Percentiles rank a stretch among this genome's conserved stretches.
phyloP scores from a whole-genome alignment of 331 rosid species.

The Rosa hybrid region DNA sequence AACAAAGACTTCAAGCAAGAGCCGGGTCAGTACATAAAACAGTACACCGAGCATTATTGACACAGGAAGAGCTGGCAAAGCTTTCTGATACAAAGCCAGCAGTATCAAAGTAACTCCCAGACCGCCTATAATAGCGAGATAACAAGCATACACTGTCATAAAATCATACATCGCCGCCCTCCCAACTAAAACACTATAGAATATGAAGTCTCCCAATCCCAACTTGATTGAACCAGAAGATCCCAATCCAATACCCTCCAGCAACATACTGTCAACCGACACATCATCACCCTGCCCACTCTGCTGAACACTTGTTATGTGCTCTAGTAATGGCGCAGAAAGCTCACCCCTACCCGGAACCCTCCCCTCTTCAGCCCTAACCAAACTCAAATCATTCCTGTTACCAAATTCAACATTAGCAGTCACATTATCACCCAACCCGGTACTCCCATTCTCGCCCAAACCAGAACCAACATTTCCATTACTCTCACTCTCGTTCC shows the following conservation, averaged over 20 bases:
- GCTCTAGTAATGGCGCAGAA: slow-evolving; percentile 58
- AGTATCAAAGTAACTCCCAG: slow-evolving; percentile 85
- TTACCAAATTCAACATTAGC: slow-evolving; percentile 18
- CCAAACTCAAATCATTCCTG: slow-evolving; percentile 35
- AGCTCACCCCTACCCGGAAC: slow-evolving; percentile 47
- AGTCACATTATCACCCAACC: slow-evolving; percentile 22
- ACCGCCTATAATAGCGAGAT: slow-evolving; percentile 97
- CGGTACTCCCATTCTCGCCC: slow-evolving; percentile 27
- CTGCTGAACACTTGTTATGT: slow-evolving; percentile 30
- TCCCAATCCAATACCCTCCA: slow-evolving; percentile 91
- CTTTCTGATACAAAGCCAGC: slow-evolving; percentile 83
- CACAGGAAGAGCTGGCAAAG: slow-evolving; percentile 94
- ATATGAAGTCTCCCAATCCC: slow-evolving; percentile 93
- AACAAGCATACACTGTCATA: slow-evolving; percentile 95
- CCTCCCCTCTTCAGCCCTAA: slow-evolving; percentile 60
- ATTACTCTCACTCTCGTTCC: slow-evolving; percentile 37
- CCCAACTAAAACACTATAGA: slow-evolving; percentile 95
- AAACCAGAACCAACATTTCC: slow-evolving; percentile 26
- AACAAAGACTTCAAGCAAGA: slow-evolving; percentile 82
- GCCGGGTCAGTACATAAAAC: slow-evolving; percentile 77
- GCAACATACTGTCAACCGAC: slow-evolving; percentile 50
- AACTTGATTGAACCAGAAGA: slow-evolving; percentile 92
- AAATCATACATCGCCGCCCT: slow-evolving; percentile 96
- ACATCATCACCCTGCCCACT: slow-evolving; percentile 31
- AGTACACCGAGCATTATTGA: slow-evolving; percentile 71